Evolutionary conservation across 2,329 filamentous ascomycete genomes (phyloP), one percentile per base, ranked within the genome.

Genomic region (Xylariaceae sp.): DNA sequence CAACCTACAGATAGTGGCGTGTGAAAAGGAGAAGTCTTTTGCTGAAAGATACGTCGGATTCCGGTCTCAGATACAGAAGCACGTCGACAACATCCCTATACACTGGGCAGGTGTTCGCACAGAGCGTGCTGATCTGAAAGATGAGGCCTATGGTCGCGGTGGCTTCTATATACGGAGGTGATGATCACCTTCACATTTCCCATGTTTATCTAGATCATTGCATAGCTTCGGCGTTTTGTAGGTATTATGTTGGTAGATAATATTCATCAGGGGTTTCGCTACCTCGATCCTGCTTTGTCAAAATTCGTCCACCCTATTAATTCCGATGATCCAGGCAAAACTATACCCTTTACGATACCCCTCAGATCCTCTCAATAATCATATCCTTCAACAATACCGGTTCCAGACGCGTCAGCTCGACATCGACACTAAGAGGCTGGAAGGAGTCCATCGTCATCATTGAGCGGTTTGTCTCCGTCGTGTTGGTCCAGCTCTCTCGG

Each of bases 91-190:
- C 56, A 74, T 88, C 2, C 85, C 85, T 2, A 65, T 86, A 51
- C 83, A 88, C 68, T 75, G 75, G 66, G 75, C 80, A 2, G 86
- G 86, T 0, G 76, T 89, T 49, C 76, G 86, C 55, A 82, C 79
- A 7, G 73, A 78, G 10, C 72, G 74, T 1, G 77, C 74, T 7
- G 72, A 74, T 34, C 68, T 78, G 67, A 76, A 76, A 63, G 83
- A 88, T 64, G 75, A 74, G 51, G 73, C 73, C 1, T 75, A 77
- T 58, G 80, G 80, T 1, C 77, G 72, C 18, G 81, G 81, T 0
- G 81, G 81, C 0, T 68, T 80, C 30, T 83, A 78, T 74, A 75
- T 82, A 61, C 64, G 69, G 30, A 69, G 75, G 53, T 75, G 63
- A 72, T 51, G 8, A 30, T 37, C 18, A n/a, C 5, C 4, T 17